phyloP scores from a whole-genome alignment of 2,329 filamentous ascomycete species.

The Diaporthe batatas region DNA sequence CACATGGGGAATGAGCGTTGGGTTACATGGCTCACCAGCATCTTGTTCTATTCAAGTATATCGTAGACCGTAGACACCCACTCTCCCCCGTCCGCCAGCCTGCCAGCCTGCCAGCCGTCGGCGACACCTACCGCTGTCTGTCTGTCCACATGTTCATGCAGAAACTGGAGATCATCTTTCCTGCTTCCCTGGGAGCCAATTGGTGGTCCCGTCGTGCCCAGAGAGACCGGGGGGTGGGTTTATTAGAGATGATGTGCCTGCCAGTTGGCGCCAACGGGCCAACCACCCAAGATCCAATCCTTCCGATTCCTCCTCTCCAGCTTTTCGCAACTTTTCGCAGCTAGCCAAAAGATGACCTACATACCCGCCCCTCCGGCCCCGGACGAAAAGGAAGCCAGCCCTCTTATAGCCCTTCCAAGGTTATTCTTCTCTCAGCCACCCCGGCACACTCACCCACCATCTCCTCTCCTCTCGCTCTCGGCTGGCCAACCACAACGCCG shows the following conservation, averaged over 20 bases:
- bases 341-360: slow-evolving; percentile 23
- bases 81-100: neutral
- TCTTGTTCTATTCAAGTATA: neutral
- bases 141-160: slow-evolving; percentile 26
- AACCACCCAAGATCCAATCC: slow-evolving; percentile 25
- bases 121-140: slow-evolving; percentile 9
- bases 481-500: slow-evolving; percentile 9
- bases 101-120: neutral
- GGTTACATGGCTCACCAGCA: neutral
- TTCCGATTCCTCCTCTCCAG: neutral
- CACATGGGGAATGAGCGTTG: neutral
- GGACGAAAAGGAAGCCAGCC: no score
- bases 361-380: slow-evolving; percentile 38
- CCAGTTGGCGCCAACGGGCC: slow-evolving; percentile 35
- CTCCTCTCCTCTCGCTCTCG: neutral
- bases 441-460: slow-evolving; percentile 5
- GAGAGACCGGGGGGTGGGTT: neutral
- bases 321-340: neutral
- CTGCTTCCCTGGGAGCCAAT: neutral
- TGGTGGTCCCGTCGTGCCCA: neutral
- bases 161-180: no score
- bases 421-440: no score
- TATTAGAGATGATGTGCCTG: neutral
- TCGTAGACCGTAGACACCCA: neutral
- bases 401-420: neutral